Conservation (phyloP, 2,329 filamentous ascomycete genomes). For the Alternaria arborescens region DNA sequence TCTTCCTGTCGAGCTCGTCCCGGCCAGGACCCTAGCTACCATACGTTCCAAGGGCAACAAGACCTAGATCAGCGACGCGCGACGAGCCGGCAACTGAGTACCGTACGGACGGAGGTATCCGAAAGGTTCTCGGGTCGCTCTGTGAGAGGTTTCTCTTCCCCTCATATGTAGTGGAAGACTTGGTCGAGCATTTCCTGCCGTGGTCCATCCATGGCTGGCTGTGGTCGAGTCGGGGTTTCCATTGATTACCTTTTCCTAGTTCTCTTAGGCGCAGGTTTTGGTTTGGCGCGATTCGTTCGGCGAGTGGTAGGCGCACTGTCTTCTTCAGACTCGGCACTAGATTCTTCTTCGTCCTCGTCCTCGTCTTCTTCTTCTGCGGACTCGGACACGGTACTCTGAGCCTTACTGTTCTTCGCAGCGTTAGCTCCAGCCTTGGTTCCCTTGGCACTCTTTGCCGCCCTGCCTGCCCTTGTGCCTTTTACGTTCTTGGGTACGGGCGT, state of each 20-base stretch:
- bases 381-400: conserved; percentile 44
- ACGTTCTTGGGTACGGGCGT: conserved; percentile 41
- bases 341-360: conserved; percentile 44
- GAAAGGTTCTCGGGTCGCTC: too few relatives aligned
- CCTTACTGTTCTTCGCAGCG: conserved; percentile 39
- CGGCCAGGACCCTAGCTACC: too few relatives aligned
- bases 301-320: conserved; percentile 47
- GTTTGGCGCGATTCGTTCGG: conserved; percentile 40
- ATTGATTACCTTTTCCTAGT: conserved; percentile 36
- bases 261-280: conserved; percentile 39
- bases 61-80: too few relatives aligned
- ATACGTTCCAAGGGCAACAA: background rate
- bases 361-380: conserved; percentile 53
- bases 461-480: conserved; percentile 40
- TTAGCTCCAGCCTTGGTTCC: conserved; percentile 32
- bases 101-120: too few relatives aligned
- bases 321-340: conserved; percentile 40
- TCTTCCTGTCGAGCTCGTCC: too few relatives aligned
- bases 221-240: background rate
- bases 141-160: too few relatives aligned
- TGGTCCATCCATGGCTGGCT: too few relatives aligned
- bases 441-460: conserved; percentile 36
- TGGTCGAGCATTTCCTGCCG: too few relatives aligned
- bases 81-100: too few relatives aligned
- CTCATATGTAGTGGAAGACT: too few relatives aligned